These are phyloP conservation scores for Rosellinia necatrix DNA, from an alignment of 2,329 filamentous ascomycete genomes.

Conservation along the genomic window DNA sequence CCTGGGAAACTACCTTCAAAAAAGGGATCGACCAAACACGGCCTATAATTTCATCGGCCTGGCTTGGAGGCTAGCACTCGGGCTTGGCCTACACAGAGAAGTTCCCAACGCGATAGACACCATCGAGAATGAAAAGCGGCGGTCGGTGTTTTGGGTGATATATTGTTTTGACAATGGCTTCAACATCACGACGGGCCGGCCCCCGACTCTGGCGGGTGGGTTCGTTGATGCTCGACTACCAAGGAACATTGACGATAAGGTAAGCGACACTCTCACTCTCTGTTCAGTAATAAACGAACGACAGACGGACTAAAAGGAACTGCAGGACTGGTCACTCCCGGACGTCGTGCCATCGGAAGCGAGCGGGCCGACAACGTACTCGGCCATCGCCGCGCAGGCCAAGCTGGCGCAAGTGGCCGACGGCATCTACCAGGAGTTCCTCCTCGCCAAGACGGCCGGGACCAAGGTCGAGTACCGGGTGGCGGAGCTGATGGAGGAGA, in stretches of 20 bases:
- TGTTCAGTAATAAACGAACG: no score
- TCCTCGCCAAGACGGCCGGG: constrained; percentile 12
- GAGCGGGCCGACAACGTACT: constrained; percentile 3
- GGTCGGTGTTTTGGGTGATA: constrained; percentile 7
- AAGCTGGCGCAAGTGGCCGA: constrained; percentile 1
- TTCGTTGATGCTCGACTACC: constrained; percentile 8
- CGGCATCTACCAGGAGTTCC: constrained; percentile 12
- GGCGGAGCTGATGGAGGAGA: constrained; percentile 6
- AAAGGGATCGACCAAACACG: constrained; percentile 8
- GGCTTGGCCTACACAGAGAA: constrained; percentile 14
- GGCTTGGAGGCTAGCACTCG: constrained; percentile 6
- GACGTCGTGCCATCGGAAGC: neutral
- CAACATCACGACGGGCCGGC: constrained; percentile 10
- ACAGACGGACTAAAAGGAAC: neutral
- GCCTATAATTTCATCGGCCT: constrained; percentile 9
- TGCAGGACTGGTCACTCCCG: neutral
- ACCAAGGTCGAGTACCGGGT: constrained; percentile 15
- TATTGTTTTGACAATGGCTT: constrained; percentile 13
- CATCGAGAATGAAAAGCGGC: constrained; percentile 3
- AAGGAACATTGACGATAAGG: neutral
- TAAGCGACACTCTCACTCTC: neutral
- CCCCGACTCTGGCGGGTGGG: constrained; percentile 4
- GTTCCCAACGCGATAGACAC: neutral
- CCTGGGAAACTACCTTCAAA: constrained; percentile 12
- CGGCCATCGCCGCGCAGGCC: constrained; percentile 8